Evolutionary conservation across 164 flowering plant species (phyloP).

Genomic region (Vitis cinerea): DNA sequence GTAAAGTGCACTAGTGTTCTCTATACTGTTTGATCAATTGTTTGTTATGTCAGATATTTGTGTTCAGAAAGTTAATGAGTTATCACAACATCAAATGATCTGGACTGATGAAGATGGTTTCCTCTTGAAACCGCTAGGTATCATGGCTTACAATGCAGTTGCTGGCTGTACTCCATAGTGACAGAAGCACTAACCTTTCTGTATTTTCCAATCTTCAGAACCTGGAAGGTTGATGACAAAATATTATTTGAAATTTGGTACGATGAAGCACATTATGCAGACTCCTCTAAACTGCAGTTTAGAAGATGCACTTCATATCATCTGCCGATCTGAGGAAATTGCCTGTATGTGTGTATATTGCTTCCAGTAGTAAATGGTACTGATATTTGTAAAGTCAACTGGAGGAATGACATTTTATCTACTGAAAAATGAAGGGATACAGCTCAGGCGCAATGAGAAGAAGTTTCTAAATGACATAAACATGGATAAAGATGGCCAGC

Average conservation of each 20-base stretch:
- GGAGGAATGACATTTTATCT: constrained; percentile 19
- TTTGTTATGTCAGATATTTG: constrained; percentile 59
- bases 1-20: not conserved
- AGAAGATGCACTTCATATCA: constrained; percentile 75
- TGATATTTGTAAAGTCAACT: constrained; percentile 10
- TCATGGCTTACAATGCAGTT: not conserved
- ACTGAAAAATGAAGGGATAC: constrained; percentile 84
- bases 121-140: constrained; percentile 91
- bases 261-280: constrained; percentile 88
- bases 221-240: constrained; percentile 97
- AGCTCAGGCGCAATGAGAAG: constrained; percentile 95
- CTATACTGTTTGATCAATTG: constrained; percentile 9
- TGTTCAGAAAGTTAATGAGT: constrained; percentile 78
- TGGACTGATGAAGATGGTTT: constrained; percentile 97
- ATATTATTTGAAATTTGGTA: constrained; percentile 86
- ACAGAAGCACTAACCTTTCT: constrained; percentile 1
- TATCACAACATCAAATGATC: constrained; percentile 76
- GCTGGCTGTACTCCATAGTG: no score
- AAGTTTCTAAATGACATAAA: constrained; percentile 88
- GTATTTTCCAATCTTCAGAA: constrained; percentile 42
- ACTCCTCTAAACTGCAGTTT: constrained; percentile 66
- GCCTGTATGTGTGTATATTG: constrained; percentile 54
- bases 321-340: constrained; percentile 85
- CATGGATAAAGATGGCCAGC: constrained; percentile 75
- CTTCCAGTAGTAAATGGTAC: not conserved